These are phyloP conservation scores for Guyanaporus albipodus DNA, from an alignment of 768 basidiomycete species.

Conservation along the genomic window DNA sequence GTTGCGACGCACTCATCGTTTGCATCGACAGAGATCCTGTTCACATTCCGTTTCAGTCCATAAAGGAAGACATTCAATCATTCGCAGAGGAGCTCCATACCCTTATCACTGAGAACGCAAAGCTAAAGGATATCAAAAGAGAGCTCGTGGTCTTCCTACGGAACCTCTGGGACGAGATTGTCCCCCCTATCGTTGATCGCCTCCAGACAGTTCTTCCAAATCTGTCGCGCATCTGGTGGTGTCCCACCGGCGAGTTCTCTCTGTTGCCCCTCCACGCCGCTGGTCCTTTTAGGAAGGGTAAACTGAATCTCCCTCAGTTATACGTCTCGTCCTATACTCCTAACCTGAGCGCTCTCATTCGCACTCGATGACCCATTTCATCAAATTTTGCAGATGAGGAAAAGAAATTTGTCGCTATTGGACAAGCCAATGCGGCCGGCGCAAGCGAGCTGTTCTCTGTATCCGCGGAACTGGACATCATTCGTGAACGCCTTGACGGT, in stretches of 20 bases:
- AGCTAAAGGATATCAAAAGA: neutral
- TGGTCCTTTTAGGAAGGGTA: neutral
- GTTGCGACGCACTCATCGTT: neutral
- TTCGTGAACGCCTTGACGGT: neutral
- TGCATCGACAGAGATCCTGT: neutral
- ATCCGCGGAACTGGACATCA: neutral
- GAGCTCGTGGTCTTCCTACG: neutral
- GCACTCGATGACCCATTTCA: neutral
- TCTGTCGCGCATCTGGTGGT: neutral
- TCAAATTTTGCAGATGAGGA: neutral
- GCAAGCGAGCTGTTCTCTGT: neutral
- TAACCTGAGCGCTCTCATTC: neutral
- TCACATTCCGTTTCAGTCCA: neutral
- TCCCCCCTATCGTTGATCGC: neutral
- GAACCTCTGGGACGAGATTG: neutral
- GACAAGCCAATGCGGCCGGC: neutral
- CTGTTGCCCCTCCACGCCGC: neutral
- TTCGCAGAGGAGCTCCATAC: neutral
- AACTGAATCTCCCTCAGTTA: neutral
- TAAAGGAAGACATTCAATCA: neutral
- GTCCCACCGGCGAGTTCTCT: neutral
- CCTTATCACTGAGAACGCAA: neutral
- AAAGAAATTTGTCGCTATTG: neutral
- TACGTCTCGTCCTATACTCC: neutral
- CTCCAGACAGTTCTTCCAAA: neutral